Base-by-base conservation (phyloP, 495 filamentous ascomycete genomes). In the Cetradonia linearis region DNA sequence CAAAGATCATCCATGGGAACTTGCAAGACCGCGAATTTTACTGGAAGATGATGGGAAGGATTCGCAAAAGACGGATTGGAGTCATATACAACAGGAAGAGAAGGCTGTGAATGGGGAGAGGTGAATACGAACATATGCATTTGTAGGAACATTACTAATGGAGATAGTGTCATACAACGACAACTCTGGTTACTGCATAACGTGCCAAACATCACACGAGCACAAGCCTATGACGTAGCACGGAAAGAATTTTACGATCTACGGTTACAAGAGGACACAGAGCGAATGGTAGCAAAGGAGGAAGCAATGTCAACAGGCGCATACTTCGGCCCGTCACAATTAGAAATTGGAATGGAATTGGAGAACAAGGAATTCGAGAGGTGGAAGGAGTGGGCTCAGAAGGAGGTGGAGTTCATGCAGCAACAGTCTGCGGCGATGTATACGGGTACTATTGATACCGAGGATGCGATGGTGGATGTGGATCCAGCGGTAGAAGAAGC, bases 1-100 rank as follows among this genome's bases (percentile, higher is more conserved):
- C 75, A 78, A 77, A 62, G 91, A 98, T 71, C 93, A 98, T 73
- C 93, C 93, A 5, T 98, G 93, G 93, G 93, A 98, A 70, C 77
- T 98, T 67, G 93, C 94, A 33, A 80, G 93, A 63, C 93, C 93
- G 55, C 79, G 85, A 64, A 78, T 96, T 62, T 71, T 98, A 30
- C 74, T 96, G 14, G 93, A 98, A 73, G 79, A 83, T 67, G 84
- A 91, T 68, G 93, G 93, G 30, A 86, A 83, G 69, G 93, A 98
- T 70, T 79, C 75, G 40, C 77, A 82, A 64, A 76, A 73, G 52
- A 83, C 82, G 59, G 80, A 97, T 71, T 98, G 93, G 87, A 86
- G 85, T 63, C 83, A 74, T 66, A 73, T 95, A 59, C 72, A 75
- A 70, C 92, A 97, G 72, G 80, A 78, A n/a, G 87, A 85, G 46